phyloP scores from a whole-genome alignment of 169 alveolate genomes.

The Cyclospora cayetanensis region DNA sequence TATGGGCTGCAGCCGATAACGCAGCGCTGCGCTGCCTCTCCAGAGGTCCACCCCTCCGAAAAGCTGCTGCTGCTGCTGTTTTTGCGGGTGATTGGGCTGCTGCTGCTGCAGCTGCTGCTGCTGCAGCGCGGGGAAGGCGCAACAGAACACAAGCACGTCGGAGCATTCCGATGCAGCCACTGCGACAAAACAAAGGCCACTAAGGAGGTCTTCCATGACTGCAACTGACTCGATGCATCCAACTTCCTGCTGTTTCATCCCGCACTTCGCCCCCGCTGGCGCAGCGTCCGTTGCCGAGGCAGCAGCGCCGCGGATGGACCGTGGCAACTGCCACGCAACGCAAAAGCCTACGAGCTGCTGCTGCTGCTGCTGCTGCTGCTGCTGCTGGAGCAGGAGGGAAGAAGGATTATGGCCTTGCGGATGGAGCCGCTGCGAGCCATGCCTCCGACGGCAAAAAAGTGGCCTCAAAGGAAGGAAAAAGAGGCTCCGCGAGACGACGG shows the following conservation, averaged over 20 bases:
- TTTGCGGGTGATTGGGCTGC: not conserved
- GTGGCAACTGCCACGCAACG: conserved; percentile 14
- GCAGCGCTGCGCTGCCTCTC: conserved; percentile 1
- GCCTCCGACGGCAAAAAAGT: too few species aligned
- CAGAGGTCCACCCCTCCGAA: conserved; percentile 10
- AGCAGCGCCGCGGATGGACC: not conserved
- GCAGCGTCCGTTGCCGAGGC: not conserved
- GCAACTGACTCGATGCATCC: not conserved
- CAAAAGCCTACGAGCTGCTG: conserved; percentile 23
- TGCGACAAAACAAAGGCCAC: conserved; percentile 10
- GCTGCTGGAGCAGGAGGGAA: not conserved
- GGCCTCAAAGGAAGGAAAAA: too few species aligned
- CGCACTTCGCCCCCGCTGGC: not conserved
- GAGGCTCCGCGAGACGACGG: too few species aligned
- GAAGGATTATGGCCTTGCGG: not conserved
- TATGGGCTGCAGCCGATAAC: not conserved
- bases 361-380: conserved; percentile 38
- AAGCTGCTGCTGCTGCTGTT: not conserved
- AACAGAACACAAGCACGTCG: conserved; percentile 15
- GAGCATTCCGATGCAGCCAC: not conserved
- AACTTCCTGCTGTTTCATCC: not conserved
- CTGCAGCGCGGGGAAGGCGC: conserved; percentile 3
- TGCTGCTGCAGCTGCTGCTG: conserved; percentile 46
- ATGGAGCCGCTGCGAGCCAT: too few species aligned
- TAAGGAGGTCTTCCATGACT: not conserved